Evolutionary conservation across 1,284 basidiomycete species (phyloP), one percentile per base, ranked within the genome.

Genomic region (Anthracocystis panici-leucophaei): DNA sequence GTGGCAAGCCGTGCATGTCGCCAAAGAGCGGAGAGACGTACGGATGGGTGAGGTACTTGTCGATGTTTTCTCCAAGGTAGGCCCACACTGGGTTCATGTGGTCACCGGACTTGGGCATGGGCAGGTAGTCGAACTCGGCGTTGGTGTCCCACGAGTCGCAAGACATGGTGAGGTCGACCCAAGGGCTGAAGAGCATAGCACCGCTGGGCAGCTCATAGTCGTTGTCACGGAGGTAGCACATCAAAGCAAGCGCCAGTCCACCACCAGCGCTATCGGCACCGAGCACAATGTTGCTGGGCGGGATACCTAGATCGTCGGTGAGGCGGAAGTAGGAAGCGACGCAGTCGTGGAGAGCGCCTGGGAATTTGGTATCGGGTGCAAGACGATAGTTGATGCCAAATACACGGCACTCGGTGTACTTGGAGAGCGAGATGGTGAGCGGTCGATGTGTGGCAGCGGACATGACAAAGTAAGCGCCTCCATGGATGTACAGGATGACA

Each of bases 101-200:
- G 79, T 94, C 93, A 91, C 92, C 42, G 90, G 89, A 50, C 89
- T 65, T 66, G 25, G 86, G 86, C 59, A 82, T 82, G 23, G 85
- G 86, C 16, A 87, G 80, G 61, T 87, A 87, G 71, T 87, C 87
- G 71, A 81, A 87, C 6, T 88, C 88, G 18, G 92, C 91, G 85
- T 97, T 97, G 58, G 92, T 93, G 57, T 97, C 94, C 96, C 96
- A 98, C 38, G 93, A 95, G 72, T 96, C 93, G 85, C 95, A 98
- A 71, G 94, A 96, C 90, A 96, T 92, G 0, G 94, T 97, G 65
- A 97, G 87, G 86, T 96, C 92, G 69, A 83, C 78, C 78, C 79
- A 78, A 10, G 80, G 80, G 57, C 82, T 83, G 62, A 85, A 83
- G 16, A 85, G 71, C 66, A 85, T 85, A 18, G 82, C 84, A 21